phyloP scores from a whole-genome alignment of 2,329 filamentous ascomycete species.

The Pseudogymnoascus sp. region DNA sequence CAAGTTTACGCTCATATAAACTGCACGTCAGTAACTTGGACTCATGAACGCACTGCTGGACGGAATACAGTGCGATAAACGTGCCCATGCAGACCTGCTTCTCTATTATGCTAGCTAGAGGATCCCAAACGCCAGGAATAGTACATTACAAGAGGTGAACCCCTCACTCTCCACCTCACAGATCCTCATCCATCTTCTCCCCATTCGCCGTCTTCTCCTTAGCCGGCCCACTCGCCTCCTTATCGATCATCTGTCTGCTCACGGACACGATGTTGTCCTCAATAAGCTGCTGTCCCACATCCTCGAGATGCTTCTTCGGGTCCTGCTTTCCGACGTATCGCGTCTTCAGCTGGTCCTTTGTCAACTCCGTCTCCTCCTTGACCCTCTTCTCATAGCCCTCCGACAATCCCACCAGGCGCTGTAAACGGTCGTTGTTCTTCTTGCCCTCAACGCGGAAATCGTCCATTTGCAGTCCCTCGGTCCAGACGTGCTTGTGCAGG shows the following conservation, averaged over 20 bases:
- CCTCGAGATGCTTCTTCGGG: conserved; percentile 97
- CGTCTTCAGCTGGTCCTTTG: conserved; percentile 95
- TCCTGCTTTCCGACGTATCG: conserved; percentile 98
- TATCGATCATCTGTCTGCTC: conserved; percentile 99
- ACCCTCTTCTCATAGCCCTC: conserved; percentile 98
- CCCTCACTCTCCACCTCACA: conserved; percentile 3
- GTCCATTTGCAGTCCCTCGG: conserved; percentile 92
- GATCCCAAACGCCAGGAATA: conserved; percentile 9
- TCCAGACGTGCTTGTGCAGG: conserved; percentile 98
- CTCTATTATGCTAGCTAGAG: conserved; percentile 8
- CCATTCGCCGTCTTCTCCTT: conserved; percentile 49
- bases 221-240: conserved; percentile 87
- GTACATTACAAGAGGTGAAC: conserved; percentile 2
- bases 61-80: not conserved
- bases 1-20: not conserved
- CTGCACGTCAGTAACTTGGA: not conserved
- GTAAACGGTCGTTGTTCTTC: conserved; percentile 78
- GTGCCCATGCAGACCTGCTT: conserved; percentile 8
- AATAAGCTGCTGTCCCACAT: conserved; percentile 91
- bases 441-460: conserved; percentile 81
- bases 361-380: conserved; percentile 96
- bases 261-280: conserved; percentile 99
- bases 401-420: conserved; percentile 78
- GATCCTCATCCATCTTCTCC: conserved; percentile 57
- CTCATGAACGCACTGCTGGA: not conserved